Evolutionary conservation across 306 rosid species (phyloP), one percentile per base, ranked within the genome.

Genomic region (Vachellia pachyceras): DNA sequence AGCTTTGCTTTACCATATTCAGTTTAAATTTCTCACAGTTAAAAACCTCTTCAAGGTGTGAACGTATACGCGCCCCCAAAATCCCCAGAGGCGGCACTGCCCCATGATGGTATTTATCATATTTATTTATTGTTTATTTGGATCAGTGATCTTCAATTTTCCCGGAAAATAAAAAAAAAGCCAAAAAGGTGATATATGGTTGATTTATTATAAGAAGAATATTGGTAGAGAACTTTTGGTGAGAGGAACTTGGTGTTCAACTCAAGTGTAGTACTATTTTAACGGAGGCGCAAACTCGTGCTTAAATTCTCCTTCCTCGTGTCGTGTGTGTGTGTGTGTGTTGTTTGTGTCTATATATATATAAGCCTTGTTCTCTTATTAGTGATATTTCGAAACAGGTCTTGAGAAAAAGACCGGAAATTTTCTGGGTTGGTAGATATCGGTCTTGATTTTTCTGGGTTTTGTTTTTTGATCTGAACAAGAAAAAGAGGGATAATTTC

Each of bases 1-100:
- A 57, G 22, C 6, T 58, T 40, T 10, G 14, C 14, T 20, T 57
- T 22, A 57, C 29, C 67, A 9, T 52, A 4, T 47, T 47, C 23
- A 18, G 10, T 52, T 52, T 52, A 17, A 52, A 52, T 25, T 39
- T 69, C 57, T 67, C 80, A 67, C 80, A 67, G 83, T 81, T 47
- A 14, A 14, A 49, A 49, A 3, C n/a, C n/a, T 0, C 1, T 7
- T 49, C 15, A n/a, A 15, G 5, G 55, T 84, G 76, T 70, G 84
- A 80, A 80, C 64, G 8, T 15, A 13, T 13, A 66, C 2, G 57
- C 20, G n/a, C n/a, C n/a, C 76, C 76, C 72, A 42, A 69, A 71
- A 35, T 61, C 25, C 73, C 36, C 72, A 50, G 66, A 76, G 77
- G 33, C 84, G 65, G 69, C 75, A 75, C 74, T 44, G 39, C 4